These are phyloP conservation scores for Davidsoniella eucalypti DNA, from an alignment of 2,329 filamentous ascomycete genomes.

Conservation along the genomic window DNA sequence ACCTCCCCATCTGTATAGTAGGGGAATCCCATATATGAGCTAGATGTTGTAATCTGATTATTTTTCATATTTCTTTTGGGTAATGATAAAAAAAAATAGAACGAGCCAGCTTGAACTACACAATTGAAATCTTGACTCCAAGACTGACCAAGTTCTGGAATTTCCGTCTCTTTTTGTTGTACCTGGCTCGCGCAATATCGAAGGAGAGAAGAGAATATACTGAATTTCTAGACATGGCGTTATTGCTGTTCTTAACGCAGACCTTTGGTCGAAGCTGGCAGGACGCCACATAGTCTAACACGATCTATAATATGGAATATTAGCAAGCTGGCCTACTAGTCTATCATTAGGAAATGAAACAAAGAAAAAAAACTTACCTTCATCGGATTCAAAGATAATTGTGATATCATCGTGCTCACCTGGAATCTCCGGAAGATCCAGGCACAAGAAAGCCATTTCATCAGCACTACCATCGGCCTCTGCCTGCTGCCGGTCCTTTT, in stretches of 20 bases:
- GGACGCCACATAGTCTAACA: constrained; percentile 32
- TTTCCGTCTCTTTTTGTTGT: too few relatives aligned
- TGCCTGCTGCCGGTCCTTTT: constrained; percentile 28
- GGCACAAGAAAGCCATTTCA: constrained; percentile 59
- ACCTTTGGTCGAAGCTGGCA: constrained; percentile 42
- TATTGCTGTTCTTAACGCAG: constrained; percentile 18
- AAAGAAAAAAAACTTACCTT: constrained; percentile 38
- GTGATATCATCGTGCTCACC: constrained; percentile 87
- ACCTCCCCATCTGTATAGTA: too few relatives aligned
- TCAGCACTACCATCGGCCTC: constrained; percentile 20
- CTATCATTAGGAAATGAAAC: background rate
- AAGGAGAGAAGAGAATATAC: too few relatives aligned
- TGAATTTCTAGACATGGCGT: background rate
- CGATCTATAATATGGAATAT: constrained; percentile 27
- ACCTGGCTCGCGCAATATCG: too few relatives aligned
- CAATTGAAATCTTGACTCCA: too few relatives aligned
- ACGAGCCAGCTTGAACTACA: too few relatives aligned
- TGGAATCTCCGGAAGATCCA: constrained; percentile 77
- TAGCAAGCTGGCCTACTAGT: constrained; percentile 12
- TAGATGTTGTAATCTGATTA: too few relatives aligned
- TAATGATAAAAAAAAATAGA: too few relatives aligned
- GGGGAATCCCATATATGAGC: too few relatives aligned
- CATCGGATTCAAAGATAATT: constrained; percentile 65
- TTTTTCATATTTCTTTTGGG: too few relatives aligned
- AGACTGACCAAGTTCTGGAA: too few relatives aligned